These are phyloP conservation scores for Capsicum rhomboideum DNA, from an alignment of 257 asterid genomes.

Conservation along the genomic window DNA sequence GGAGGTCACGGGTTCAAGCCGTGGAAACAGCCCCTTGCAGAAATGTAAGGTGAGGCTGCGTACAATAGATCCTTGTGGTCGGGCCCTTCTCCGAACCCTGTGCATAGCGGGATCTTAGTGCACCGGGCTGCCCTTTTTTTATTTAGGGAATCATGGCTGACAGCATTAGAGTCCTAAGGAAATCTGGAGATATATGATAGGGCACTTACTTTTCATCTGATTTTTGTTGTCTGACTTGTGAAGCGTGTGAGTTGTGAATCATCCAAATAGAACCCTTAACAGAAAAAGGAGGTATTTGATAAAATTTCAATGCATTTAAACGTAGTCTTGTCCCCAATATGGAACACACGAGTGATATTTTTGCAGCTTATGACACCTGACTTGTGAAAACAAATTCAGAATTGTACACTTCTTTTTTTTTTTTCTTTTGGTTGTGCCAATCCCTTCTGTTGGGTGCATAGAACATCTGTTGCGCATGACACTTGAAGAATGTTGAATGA, in stretches of 20 bases:
- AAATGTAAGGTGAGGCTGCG: too few relatives aligned
- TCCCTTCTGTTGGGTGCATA: not conserved
- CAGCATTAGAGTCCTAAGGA: not conserved
- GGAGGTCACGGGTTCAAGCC: too few relatives aligned
- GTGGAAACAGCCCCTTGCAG: too few relatives aligned
- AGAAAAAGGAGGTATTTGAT: not conserved
- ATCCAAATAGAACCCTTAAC: not conserved
- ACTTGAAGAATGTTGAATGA: not conserved
- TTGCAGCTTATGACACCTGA: not conserved
- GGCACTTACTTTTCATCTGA: not conserved
- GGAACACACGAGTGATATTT: not conserved
- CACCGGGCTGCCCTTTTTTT: too few relatives aligned
- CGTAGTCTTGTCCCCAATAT: not conserved
- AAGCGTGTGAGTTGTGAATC: not conserved
- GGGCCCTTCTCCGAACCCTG: too few relatives aligned
- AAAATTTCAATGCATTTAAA: not conserved
- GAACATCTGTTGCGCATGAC: not conserved
- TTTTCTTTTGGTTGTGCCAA: not conserved
- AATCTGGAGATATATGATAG: not conserved
- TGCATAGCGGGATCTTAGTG: too few relatives aligned
- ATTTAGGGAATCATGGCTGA: not conserved
- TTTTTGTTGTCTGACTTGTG: not conserved
- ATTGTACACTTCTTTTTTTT: too few relatives aligned
- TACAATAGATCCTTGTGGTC: too few relatives aligned
- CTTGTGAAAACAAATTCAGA: too few relatives aligned